Conservation (phyloP, 495 filamentous ascomycete genomes). For the Podospora appendiculata region DNA sequence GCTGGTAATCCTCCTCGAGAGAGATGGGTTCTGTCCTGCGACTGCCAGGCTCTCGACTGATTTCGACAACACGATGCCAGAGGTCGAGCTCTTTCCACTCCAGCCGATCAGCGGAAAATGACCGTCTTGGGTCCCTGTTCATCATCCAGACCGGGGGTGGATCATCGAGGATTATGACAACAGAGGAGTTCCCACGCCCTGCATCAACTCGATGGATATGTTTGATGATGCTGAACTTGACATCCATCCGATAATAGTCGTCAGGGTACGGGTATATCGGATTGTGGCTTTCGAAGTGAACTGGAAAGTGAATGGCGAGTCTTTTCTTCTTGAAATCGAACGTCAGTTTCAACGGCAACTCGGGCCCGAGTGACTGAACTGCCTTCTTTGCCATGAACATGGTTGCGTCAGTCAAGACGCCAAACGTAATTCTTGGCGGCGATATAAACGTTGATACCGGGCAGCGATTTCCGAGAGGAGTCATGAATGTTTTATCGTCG, state of each 20-base stretch:
- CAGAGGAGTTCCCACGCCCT: constrained; percentile 21
- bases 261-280: constrained; percentile 3
- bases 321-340: constrained; percentile 37
- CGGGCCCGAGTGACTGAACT: constrained; percentile 1
- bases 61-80: constrained; percentile 71
- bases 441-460: constrained; percentile 20
- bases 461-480: constrained; percentile 21
- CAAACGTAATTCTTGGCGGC: constrained; percentile 40
- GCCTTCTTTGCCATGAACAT: constrained; percentile 45
- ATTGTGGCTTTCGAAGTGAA: background rate
- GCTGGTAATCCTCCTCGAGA: constrained; percentile 45
- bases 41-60: constrained; percentile 44
- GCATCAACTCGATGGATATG: constrained; percentile 41
- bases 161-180: constrained; percentile 54
- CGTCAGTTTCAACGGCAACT: constrained; percentile 16
- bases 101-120: constrained; percentile 35
- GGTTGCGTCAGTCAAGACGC: constrained; percentile 37
- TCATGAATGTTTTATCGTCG: constrained; percentile 7
- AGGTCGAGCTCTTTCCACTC: constrained; percentile 59
- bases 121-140: constrained; percentile 27
- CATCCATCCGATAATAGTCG: constrained; percentile 38
- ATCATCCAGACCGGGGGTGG: constrained; percentile 61
- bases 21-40: constrained; percentile 33
- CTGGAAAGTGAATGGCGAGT: constrained; percentile 31
- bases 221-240: constrained; percentile 58